Evolutionary conservation across 441 rosid species (phyloP), one percentile per base, ranked within the genome.

Genomic region (California macrophylla): DNA sequence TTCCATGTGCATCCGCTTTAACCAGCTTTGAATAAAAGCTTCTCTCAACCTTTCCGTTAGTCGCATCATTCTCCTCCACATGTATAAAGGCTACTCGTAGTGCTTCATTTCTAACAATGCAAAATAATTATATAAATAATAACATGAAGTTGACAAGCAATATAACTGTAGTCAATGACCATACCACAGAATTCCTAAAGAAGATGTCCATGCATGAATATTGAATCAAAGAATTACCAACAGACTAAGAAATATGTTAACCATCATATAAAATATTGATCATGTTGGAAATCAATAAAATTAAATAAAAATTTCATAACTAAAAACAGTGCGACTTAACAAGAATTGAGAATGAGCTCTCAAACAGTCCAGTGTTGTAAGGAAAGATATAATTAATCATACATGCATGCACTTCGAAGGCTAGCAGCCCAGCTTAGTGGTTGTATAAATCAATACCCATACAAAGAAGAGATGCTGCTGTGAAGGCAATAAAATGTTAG

Each of bases 11-110:
- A 78, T 92, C 99, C 56, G 88, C 99, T 79, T 95, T 95, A 81
- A 95, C 99, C 70, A 95, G 93, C 79, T 95, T 95, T n/a, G 99
- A 95, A 79, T 81, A 90, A 75, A 82, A 95, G 66, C 88, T 93
- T 28, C 79, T 90, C 20, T 88, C 88, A 64, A 89, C 87, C 67
- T 72, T 82, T 62, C 96, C 97, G 76, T 89, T 86, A 79, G 85
- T 82, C 68, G 87, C 73, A 62, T 62, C 66, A 68, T 88, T 88
- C 79, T 95, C 99, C 67, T 92, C 96, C 64, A 84, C 85, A 80
- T 95, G 97, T 13, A 95, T 92, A 75, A 89, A 95, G 76, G 99
- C 99, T 74, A 95, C 87, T 56, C 99, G 97, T 68, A 95, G 93
- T 69, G 99, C 99, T 85, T 95, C 99, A 83, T 92, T 89, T 84